Conservation (phyloP, 2,329 filamentous ascomycete species). For the Pyricularia sp. region DNA sequence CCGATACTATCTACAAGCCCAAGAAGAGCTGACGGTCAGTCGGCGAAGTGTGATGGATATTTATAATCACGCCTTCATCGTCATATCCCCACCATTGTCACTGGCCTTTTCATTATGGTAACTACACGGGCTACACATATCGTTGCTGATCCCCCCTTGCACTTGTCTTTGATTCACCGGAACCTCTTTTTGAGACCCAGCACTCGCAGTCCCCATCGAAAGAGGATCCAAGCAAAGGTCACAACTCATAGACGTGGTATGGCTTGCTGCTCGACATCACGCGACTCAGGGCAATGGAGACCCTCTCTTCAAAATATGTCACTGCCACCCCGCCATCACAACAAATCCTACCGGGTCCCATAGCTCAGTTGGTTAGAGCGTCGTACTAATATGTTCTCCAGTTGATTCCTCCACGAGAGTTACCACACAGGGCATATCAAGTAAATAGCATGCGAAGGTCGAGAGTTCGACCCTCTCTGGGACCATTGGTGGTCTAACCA, state of each 20-base stretch:
- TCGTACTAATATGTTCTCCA: conserved; percentile 3
- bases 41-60: background rate
- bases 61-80: background rate
- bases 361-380: conserved; percentile 6
- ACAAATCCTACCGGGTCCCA: background rate
- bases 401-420: background rate
- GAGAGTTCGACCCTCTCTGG: conserved; percentile 6
- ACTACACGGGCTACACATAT: background rate
- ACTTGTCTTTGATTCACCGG: background rate
- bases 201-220: background rate
- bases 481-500: background rate
- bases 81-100: background rate
- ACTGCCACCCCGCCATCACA: background rate
- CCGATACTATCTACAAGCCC: no score
- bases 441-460: conserved; percentile 3
- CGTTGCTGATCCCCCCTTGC: background rate
- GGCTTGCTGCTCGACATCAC: background rate
- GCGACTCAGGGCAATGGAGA: background rate
- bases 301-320: background rate
- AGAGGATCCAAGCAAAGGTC: no score
- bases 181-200: background rate
- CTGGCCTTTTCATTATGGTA: background rate
- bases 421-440: background rate
- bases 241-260: background rate
- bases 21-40: background rate